phyloP scores from a whole-genome alignment of 352 stramenopile genomes.

The Globisporangium recalcitrans region DNA sequence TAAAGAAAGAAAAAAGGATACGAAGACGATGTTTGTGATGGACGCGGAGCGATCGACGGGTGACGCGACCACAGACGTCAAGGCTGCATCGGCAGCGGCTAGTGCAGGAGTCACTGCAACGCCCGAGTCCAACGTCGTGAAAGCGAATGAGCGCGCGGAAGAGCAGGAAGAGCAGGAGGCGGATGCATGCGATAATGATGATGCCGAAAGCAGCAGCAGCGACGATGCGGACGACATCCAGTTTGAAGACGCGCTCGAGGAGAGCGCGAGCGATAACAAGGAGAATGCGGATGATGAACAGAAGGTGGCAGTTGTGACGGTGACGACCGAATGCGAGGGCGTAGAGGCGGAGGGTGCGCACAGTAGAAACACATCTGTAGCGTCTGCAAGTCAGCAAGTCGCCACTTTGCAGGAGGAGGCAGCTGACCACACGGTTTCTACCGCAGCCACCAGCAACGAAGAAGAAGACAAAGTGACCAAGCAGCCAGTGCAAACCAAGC shows the following conservation, averaged over 20 bases:
- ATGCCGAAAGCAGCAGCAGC: not conserved
- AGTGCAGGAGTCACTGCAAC: not conserved
- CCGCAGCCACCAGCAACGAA: not conserved
- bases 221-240: constrained; percentile 11
- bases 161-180: constrained; percentile 5
- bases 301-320: not conserved
- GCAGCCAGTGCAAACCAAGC: not conserved
- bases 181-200: not conserved
- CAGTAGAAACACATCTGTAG: not conserved
- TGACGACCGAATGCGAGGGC: no score
- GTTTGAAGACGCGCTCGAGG: constrained; percentile 15
- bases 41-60: constrained; percentile 3
- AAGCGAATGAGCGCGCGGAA: constrained; percentile 4
- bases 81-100: not conserved
- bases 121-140: constrained; percentile 1
- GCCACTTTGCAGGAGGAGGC: not conserved
- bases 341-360: not conserved
- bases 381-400: not conserved
- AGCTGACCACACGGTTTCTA: constrained; percentile 3
- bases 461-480: not conserved
- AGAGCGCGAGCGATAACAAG: not conserved
- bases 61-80: not conserved
- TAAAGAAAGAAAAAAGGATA: not conserved
- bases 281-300: not conserved
- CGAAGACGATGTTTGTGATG: constrained; percentile 7